Evolutionary conservation across 2,329 filamentous ascomycete species (phyloP).

Genomic region (Pseudocercospora cruenta): DNA sequence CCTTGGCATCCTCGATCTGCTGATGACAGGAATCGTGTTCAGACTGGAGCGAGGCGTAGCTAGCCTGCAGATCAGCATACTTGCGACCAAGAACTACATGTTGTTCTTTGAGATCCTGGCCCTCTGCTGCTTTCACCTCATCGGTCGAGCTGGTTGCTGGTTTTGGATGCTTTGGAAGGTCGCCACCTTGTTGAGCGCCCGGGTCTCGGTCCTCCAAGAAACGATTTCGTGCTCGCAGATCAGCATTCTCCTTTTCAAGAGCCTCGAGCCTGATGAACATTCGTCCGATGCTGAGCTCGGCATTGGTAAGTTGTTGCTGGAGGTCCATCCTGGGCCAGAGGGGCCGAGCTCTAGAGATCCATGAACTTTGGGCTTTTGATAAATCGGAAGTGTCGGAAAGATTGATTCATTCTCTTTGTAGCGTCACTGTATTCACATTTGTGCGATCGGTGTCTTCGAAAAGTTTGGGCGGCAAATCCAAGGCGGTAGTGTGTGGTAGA

Average conservation of each 20-base stretch:
- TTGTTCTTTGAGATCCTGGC: constrained; percentile 21
- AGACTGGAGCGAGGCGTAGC: constrained; percentile 33
- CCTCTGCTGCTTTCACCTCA: neutral
- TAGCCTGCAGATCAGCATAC: constrained; percentile 37
- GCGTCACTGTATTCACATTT: neutral
- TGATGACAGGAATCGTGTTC: constrained; percentile 18
- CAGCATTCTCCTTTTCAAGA: constrained; percentile 32
- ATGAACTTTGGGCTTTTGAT: neutral
- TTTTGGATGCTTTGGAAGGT: neutral
- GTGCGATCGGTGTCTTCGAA: neutral
- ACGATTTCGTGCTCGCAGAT: constrained; percentile 25
- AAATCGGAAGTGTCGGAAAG: too few species aligned
- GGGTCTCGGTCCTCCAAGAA: constrained; percentile 3
- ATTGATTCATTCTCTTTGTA: neutral
- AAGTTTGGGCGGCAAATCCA: neutral
- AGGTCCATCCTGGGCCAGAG: neutral
- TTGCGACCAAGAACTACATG: constrained; percentile 35
- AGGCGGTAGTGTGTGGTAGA: neutral
- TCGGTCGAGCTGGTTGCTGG: neutral
- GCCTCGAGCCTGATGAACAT: constrained; percentile 20
- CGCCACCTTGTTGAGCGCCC: neutral
- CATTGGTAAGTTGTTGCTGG: constrained; percentile 11
- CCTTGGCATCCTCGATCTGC: constrained; percentile 14
- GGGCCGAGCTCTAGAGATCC: neutral
- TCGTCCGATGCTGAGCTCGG: constrained; percentile 4